These are phyloP conservation scores for Pleurostoma richardsiae DNA, from an alignment of 2,329 filamentous ascomycete genomes.

Conservation along the genomic window DNA sequence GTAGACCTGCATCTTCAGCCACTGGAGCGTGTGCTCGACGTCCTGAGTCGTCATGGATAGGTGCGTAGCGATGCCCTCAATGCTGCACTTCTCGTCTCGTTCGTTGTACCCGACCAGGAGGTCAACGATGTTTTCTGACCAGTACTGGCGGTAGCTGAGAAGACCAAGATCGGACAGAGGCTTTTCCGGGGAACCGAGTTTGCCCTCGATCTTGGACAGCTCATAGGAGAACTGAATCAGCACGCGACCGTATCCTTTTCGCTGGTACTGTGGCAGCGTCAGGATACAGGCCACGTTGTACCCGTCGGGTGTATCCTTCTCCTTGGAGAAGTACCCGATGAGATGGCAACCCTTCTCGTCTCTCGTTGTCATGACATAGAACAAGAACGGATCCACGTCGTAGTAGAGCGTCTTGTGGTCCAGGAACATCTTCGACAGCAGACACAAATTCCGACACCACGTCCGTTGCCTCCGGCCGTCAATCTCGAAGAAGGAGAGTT, in stretches of 20 bases:
- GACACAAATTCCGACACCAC: slow-evolving; percentile 93
- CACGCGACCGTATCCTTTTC: slow-evolving; percentile 87
- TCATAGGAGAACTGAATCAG: slow-evolving; percentile 98
- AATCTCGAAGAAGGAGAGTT: slow-evolving; percentile 95
- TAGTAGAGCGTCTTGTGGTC: slow-evolving; percentile 99
- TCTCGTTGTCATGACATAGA: slow-evolving; percentile 93
- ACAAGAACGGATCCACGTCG: slow-evolving; percentile 97
- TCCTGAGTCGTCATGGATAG: slow-evolving; percentile 97
- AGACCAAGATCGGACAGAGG: slow-evolving; percentile 90
- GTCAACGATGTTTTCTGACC: slow-evolving; percentile 92
- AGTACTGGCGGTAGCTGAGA: slow-evolving; percentile 92
- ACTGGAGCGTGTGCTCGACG: slow-evolving; percentile 90
- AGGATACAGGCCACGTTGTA: slow-evolving; percentile 99
- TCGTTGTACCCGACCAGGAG: slow-evolving; percentile 71
- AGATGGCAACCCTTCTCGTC: slow-evolving; percentile 89
- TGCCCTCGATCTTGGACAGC: slow-evolving; percentile 89
- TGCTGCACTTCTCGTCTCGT: slow-evolving; percentile 67
- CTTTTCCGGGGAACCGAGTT: slow-evolving; percentile 94
- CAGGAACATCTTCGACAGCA: slow-evolving; percentile 92
- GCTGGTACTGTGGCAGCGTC: slow-evolving; percentile 91
- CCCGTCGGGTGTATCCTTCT: slow-evolving; percentile 93
- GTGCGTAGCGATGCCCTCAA: slow-evolving; percentile 73
- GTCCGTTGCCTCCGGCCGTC: slow-evolving; percentile 90
- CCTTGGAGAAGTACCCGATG: slow-evolving; percentile 99
- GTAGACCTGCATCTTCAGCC: slow-evolving; percentile 91